These are phyloP conservation scores for Plasmodium ovale DNA, from an alignment of 169 alveolate species.

Conservation along the genomic window DNA sequence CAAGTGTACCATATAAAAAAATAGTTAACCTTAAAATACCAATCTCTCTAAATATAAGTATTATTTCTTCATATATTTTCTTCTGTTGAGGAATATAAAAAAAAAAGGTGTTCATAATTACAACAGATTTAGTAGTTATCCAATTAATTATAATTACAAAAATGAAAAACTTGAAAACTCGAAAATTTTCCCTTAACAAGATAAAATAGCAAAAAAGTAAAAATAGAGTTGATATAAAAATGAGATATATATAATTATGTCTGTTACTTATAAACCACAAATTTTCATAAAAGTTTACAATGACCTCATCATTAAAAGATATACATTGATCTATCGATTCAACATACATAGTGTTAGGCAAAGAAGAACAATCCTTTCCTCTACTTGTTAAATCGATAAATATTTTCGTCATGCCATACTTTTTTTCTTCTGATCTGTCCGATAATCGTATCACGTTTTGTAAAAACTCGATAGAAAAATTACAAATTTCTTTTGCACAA, in stretches of 20 bases:
- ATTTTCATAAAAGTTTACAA: conserved; percentile 61
- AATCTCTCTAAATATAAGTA: conserved; percentile 34
- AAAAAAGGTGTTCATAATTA: conserved; percentile 57
- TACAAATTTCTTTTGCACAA: conserved; percentile 67
- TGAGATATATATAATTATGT: conserved; percentile 42
- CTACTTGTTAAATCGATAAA: conserved; percentile 41
- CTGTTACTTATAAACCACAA: conserved; percentile 66
- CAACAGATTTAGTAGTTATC: conserved; percentile 66
- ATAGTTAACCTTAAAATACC: conserved; percentile 42
- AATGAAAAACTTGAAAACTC: conserved; percentile 66
- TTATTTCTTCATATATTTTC: conserved; percentile 47
- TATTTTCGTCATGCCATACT: conserved; percentile 56
- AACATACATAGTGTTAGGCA: conserved; percentile 20
- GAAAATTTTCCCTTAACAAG: conserved; percentile 35
- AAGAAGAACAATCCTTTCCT: background rate
- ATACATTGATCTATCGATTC: conserved; percentile 42
- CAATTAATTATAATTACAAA: conserved; percentile 65
- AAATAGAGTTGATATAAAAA: conserved; percentile 33
- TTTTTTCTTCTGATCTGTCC: conserved; percentile 4
- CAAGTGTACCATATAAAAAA: conserved; percentile 65
- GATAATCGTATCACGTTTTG: conserved; percentile 36
- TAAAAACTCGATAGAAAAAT: conserved; percentile 51
- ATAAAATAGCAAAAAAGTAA: conserved; percentile 41
- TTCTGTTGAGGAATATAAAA: conserved; percentile 35
- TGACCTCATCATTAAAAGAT: conserved; percentile 14